Base-by-base conservation (phyloP, 176 grass and related monocot species). In the Aegilops bicornis region DNA sequence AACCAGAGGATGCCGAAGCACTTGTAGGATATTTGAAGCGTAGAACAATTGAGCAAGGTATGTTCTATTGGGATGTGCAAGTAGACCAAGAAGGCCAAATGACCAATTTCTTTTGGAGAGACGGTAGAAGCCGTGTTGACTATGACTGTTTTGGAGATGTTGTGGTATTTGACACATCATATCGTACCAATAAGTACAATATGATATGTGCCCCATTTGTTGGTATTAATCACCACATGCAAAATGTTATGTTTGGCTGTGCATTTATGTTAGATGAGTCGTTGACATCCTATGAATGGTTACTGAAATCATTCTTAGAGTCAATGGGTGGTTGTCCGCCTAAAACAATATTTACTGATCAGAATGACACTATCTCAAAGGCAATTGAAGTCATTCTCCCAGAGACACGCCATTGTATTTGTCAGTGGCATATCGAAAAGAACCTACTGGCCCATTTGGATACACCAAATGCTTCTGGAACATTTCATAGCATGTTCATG, bases 41-140 rank as follows among this genome's bases (percentile, higher is more conserved):
- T 42, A 89, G 83, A 56, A 37, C 86, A 47, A 86, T 88, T 85
- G 87, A 85, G 70, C 85, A 93, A 77, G 85, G 79, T 78, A 91
- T 96, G 89, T 92, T 96, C 68, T 93, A 92, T 86, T 94, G 89
- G 91, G 91, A 93, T 82, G 91, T 95, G 48, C 84, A 91, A 85
- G 83, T 94, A 80, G 90, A 97, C 69, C 82, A 83, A 68, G 90
- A 97, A 86, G 92, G 90, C 1, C 77, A 80, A 42, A 88, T 90
- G 82, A 76, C 75, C 42, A 92, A 90, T 88, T 92, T 97, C 56
- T 97, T 94, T 70, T 97, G 89, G 88, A 80, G 88, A 56, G 92
- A 97, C 76, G 88, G 90, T 42, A 92, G 73, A 84, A 93, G 87
- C 35, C 79, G 81, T 8, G 22, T 90, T 76, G 92, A 97, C 83